A percentile compares a stretch with the other conserved stretches of the same genome.
Conservation (phyloP, 306 rosid species). For the Luffa aegyptiaca region DNA sequence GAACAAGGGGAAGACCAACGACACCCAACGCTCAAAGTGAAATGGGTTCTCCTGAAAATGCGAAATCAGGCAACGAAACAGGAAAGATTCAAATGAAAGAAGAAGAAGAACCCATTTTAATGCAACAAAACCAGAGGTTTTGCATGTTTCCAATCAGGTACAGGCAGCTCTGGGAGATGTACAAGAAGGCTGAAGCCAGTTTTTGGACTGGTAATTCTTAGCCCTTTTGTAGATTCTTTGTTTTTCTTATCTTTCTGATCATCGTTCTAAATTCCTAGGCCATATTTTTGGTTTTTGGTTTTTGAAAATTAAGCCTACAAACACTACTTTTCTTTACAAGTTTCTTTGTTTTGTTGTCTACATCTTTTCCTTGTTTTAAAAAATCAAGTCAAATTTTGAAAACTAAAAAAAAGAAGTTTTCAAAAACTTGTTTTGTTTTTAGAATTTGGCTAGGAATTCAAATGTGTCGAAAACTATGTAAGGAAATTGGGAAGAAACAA, state of each 20-base stretch:
- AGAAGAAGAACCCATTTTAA: constrained; percentile 52
- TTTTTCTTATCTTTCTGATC: not conserved
- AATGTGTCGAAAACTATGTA: no score
- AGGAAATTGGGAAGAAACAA: no score
- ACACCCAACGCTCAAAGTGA: not conserved
- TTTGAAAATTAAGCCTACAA: no score
- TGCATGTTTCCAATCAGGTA: constrained; percentile 79
- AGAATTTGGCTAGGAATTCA: no score
- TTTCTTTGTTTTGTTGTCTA: no score
- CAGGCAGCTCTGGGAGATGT: constrained; percentile 85
- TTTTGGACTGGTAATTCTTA: constrained; percentile 80
- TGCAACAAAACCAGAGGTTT: constrained; percentile 64
- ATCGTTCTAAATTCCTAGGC: not conserved
- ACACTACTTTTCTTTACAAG: no score
- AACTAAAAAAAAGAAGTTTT: no score
- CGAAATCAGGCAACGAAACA: not conserved
- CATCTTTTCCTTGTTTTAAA: no score
- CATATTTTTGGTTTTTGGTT: no score
- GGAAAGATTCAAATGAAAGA: not conserved
- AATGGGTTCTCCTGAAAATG: not conserved
- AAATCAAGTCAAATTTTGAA: no score
- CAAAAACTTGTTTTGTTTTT: no score
- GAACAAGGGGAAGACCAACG: not conserved
- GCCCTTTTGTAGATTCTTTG: not conserved
- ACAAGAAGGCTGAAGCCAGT: constrained; percentile 88